These are phyloP conservation scores for Mortierella sp. DNA, from an alignment of 371 early-diverging fungal genomes.

Conservation along the genomic window DNA sequence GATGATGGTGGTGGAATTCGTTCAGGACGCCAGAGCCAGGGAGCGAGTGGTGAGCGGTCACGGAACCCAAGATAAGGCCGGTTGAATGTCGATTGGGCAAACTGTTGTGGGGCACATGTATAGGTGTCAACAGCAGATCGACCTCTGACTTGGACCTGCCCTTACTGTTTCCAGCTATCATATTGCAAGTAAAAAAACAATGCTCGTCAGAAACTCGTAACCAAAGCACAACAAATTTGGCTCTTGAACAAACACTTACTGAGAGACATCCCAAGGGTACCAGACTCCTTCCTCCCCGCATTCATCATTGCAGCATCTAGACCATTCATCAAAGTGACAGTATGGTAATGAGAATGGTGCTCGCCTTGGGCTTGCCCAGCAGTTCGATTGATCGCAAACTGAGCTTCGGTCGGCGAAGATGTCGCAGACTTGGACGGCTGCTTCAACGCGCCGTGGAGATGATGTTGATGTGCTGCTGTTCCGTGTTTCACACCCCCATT, in stretches of 20 bases:
- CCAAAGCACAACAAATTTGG: no score
- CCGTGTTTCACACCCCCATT: not conserved
- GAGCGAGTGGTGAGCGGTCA: not conserved
- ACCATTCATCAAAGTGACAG: not conserved
- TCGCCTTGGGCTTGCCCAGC: not conserved
- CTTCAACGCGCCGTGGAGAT: not conserved
- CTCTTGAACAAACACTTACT: constrained; percentile 14
- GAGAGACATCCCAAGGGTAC: constrained; percentile 20
- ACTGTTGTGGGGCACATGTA: constrained; percentile 4
- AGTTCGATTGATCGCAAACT: constrained; percentile 11
- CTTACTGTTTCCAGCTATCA: constrained; percentile 15
- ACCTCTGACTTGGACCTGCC: constrained; percentile 48
- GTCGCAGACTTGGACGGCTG: constrained; percentile 2
- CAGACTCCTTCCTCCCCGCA: not conserved
- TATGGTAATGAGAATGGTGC: not conserved
- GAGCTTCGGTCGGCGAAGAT: constrained; percentile 18
- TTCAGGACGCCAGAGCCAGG: not conserved
- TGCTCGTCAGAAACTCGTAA: not conserved
- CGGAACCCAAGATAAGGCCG: not conserved
- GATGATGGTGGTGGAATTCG: constrained; percentile 15
- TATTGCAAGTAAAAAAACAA: not conserved
- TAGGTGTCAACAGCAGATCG: constrained; percentile 24
- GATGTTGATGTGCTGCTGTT: not conserved
- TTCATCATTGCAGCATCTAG: not conserved
- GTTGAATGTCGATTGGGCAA: constrained; percentile 3